Evolutionary conservation across 2,329 filamentous ascomycete species (phyloP).

Genomic region (Phialemoniopsis sp.): DNA sequence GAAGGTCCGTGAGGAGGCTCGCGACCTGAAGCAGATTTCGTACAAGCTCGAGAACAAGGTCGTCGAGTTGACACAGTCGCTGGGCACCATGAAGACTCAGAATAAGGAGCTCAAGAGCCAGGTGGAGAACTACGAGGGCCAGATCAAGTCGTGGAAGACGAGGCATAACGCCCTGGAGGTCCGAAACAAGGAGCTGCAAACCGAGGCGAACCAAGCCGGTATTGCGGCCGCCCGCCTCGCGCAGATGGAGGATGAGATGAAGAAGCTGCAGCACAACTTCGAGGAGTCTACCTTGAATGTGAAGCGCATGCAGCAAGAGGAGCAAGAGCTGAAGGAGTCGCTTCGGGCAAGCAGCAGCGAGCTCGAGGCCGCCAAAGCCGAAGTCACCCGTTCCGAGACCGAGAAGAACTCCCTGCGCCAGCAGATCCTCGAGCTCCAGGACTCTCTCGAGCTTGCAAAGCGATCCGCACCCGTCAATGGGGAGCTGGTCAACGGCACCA

Average conservation of each 20-base stretch:
- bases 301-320: slow-evolving; percentile 92
- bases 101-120: slow-evolving; percentile 87
- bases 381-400: slow-evolving; percentile 71
- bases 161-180: slow-evolving; percentile 87
- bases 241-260: slow-evolving; percentile 94
- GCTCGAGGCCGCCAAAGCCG: slow-evolving; percentile 72
- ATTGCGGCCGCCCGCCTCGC: slow-evolving; percentile 87
- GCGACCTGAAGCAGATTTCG: slow-evolving; percentile 98
- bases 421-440: slow-evolving; percentile 84
- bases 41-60: slow-evolving; percentile 99
- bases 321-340: slow-evolving; percentile 78
- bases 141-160: slow-evolving; percentile 94
- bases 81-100: slow-evolving; percentile 88
- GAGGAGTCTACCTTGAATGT: slow-evolving; percentile 88
- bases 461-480: slow-evolving; percentile 69
- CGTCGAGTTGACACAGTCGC: slow-evolving; percentile 89
- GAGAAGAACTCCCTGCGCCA: slow-evolving; percentile 84
- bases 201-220: slow-evolving; percentile 95
- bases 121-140: slow-evolving; percentile 91
- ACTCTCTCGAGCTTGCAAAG: slow-evolving; percentile 86
- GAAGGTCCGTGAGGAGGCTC: slow-evolving; percentile 86
- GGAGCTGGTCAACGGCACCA: slow-evolving; percentile 60
- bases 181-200: slow-evolving; percentile 88
- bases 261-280: slow-evolving; percentile 81
- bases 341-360: slow-evolving; percentile 76